Base-by-base conservation (phyloP, 2,329 filamentous ascomycete genomes). In the Colletotrichum sp. region DNA sequence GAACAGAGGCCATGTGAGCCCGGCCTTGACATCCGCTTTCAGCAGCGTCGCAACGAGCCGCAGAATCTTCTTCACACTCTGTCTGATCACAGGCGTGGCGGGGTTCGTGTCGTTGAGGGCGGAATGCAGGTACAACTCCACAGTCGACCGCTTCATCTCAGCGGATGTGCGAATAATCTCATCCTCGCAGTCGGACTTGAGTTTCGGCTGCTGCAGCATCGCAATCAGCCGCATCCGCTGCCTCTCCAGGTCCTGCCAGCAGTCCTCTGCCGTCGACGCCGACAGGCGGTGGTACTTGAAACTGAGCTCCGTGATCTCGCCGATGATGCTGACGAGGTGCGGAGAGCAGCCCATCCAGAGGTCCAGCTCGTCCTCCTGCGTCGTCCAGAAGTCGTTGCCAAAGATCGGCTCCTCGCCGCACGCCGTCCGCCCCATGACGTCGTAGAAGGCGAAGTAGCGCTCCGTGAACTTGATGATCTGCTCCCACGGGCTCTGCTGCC, bases 311-410 rank as follows among this genome's bases (percentile, higher is more conserved):
- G 84, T 86, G 61, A 86, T 85, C 2, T 82, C 82, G 25, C 83
- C 85, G 11, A 87, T 74, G 15, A 87, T 84, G 3, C 84, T 84
- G 16, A 86, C 85, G 15, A 87, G 77, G 61, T 84, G 82, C 2
- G 86, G 85, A 61, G 85, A 87, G 68, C 86, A 87, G 6, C 86
- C 85, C 81, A 87, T 86, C 86, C 86, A 87, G 9, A 82, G 78
- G 74, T 87, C 84, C 36, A 86, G 82, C 7, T 80, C 79, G 30
- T 80, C 80, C 44, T 84, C 83, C 44, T 82, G 79, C 8, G 83
- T 80, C 28, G 80, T 79, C 86, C 86, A 87, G 68, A 87, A 87
- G 71, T 87, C 85, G 65, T 79, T 83, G 4, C 85, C 86, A 67
- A 87, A 87, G 2, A 85, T 79, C 0, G 85, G 82, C 61, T 84